Base-by-base conservation (phyloP, 805 yeast species). In the Candida qinlingensis region DNA sequence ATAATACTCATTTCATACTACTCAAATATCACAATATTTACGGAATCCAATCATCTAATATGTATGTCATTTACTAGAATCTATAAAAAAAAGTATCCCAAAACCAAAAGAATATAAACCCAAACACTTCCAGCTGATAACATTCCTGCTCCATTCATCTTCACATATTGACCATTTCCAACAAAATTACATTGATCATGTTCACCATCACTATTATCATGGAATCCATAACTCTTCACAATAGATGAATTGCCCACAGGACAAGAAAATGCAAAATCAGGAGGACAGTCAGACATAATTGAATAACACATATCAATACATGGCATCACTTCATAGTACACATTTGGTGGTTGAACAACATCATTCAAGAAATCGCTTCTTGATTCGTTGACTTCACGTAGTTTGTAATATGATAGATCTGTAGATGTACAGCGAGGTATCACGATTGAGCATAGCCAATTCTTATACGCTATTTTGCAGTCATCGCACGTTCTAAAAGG, bases 401-500 rank as follows among this genome's bases (percentile, higher is more conserved):
- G 49, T 25, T 65, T 63, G 61, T 76, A 82, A 6, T 77, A 77
- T 0, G 73, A 56, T 7, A 67, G 51, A 6, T 76, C 61, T 11
- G 62, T 54, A 11, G 85, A 81, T 2, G 87, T 73, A 58, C 99
- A 92, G 31, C 97, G 71, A 0, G 98, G 98, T 6, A 92, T 87
- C 0, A 89, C 73, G 4, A 89, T 88, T 0, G 95, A 75, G 67
- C 99, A 92, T 19, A 94, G 73, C 99, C 99, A 92, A 57, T 83
- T 74, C 57, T 79, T 81, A 64, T 92, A 92, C 1, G 91, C 74
- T 2, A 63, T 54, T 1, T 75, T 74, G 63, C 99, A 92, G 59
- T 87, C 81, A 11, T 70, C 73, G 60, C 99, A 92, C 0, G 84
- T 73, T 37, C 80, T 64, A 27, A 92, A 60, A 8, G 96, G 88